Base-by-base conservation (phyloP, 495 filamentous ascomycete species). In the Xylaria grammica region DNA sequence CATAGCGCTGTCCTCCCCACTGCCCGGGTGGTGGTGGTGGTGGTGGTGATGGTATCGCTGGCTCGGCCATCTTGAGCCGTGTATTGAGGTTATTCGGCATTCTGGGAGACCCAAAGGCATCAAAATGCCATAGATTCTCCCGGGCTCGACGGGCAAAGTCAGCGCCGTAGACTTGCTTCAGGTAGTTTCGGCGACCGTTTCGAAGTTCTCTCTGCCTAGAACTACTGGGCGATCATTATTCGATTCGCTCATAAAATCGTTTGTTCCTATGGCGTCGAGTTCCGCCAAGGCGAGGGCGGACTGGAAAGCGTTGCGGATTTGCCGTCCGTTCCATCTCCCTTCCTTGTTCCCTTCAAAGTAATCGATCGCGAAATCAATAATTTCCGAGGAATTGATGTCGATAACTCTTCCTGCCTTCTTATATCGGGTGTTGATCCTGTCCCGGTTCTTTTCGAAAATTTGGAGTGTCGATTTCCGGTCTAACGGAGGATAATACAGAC, bases 401-500 rank as follows among this genome's bases (percentile, higher is more conserved):
- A 67, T 63, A 13, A 40, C 44, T 22, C 72, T 22, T 20, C 45
- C n/a, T 22, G 22, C 38, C 17, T 40, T 45, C 53, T 22, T 57
- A 38, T 20, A 56, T 56, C 60, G 56, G 27, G 69, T 29, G 22
- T 29, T 54, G 68, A 67, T 49, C 1, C 74, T 67, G 3, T 74
- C 50, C 36, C 81, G 57, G 46, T 78, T 76, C 24, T 69, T 69
- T 53, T 73, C 62, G 67, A 74, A 80, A 38, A 81, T 73, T 53
- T 77, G 56, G 1, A 67, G 53, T 3, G 74, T 80, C 9, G 74
- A 66, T 19, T 67, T 34, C n/a, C 57, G 51, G 54, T 68, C 60
- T 15, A 84, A 71, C 0, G 65, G 66, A 3, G 79, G 76, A 67
- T 83, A 86, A 62, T 81, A 78, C 4, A 87, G 72, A 29, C 72